These are phyloP conservation scores for Candida odintsovae DNA, from an alignment of 805 yeast species.

Conservation along the genomic window DNA sequence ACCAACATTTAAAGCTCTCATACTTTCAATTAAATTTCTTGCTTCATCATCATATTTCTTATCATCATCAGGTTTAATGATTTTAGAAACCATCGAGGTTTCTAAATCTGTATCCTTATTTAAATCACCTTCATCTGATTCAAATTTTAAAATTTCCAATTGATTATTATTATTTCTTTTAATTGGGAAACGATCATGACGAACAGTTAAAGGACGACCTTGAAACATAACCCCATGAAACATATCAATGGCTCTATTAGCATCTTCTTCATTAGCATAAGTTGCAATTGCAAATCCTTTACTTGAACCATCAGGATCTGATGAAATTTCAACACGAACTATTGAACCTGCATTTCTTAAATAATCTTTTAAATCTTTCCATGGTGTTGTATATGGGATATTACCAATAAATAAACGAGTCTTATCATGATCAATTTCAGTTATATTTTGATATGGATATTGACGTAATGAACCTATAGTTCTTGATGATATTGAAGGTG, in stretches of 20 bases:
- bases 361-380: conserved; percentile 34
- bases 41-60: conserved; percentile 19
- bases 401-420: conserved; percentile 49
- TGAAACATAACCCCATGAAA: conserved; percentile 51
- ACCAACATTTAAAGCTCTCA: conserved; percentile 12
- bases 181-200: conserved; percentile 50
- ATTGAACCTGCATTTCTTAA: conserved; percentile 22
- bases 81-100: background rate
- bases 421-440: conserved; percentile 20
- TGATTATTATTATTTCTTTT: conserved; percentile 6
- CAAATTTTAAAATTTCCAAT: conserved; percentile 13
- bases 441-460: conserved; percentile 20
- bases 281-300: conserved; percentile 66
- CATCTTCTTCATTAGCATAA: conserved; percentile 40
- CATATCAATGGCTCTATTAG: conserved; percentile 40
- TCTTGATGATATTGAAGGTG: conserved; percentile 16
- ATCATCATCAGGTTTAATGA: conserved; percentile 6
- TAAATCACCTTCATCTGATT: background rate
- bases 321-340: conserved; percentile 32
- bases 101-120: background rate
- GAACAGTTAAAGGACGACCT: conserved; percentile 55
- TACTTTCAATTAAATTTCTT: conserved; percentile 19
- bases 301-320: conserved; percentile 30
- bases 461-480: conserved; percentile 16
- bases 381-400: conserved; percentile 41